These are phyloP conservation scores for Podaxis sp. DNA, from an alignment of 768 basidiomycete genomes.

Conservation along the genomic window DNA sequence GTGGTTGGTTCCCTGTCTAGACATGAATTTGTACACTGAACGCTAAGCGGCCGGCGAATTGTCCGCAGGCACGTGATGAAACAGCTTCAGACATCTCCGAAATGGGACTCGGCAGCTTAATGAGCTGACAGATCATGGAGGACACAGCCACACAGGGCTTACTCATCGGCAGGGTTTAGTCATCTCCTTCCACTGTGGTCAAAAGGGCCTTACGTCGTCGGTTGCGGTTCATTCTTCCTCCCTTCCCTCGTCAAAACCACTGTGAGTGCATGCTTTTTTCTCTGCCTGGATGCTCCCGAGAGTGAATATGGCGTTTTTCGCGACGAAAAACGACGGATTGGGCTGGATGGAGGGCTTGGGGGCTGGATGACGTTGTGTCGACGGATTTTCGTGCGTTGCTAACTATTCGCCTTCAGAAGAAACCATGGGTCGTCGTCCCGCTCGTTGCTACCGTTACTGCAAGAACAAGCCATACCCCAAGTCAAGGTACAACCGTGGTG, in stretches of 20 bases:
- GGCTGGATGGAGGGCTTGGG: conserved; percentile 10
- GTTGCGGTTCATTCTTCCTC: background rate
- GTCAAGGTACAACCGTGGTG: conserved; percentile 97
- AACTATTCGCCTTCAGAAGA: conserved; percentile 12
- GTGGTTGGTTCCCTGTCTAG: too few species aligned
- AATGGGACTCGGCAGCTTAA: too few species aligned
- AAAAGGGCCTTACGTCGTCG: conserved; percentile 4
- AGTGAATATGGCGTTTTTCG: background rate
- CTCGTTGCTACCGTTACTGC: conserved; percentile 98
- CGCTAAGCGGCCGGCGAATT: too few species aligned
- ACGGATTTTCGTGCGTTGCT: background rate
- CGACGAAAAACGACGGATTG: conserved; percentile 4
- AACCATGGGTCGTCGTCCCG: conserved; percentile 94
- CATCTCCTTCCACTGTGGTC: background rate
- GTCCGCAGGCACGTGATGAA: too few species aligned
- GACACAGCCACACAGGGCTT: conserved; percentile 10
- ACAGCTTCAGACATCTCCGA: too few species aligned
- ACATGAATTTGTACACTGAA: too few species aligned
- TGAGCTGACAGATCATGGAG: background rate
- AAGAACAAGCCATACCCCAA: conserved; percentile 99
- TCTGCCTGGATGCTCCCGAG: background rate
- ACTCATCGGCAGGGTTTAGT: conserved; percentile 7
- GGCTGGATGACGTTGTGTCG: conserved; percentile 17
- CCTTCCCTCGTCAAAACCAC: conserved; percentile 14
- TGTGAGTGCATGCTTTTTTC: conserved; percentile 21